These are phyloP conservation scores for Piper longum DNA, from an alignment of 164 flowering plant genomes.

Conservation along the genomic window DNA sequence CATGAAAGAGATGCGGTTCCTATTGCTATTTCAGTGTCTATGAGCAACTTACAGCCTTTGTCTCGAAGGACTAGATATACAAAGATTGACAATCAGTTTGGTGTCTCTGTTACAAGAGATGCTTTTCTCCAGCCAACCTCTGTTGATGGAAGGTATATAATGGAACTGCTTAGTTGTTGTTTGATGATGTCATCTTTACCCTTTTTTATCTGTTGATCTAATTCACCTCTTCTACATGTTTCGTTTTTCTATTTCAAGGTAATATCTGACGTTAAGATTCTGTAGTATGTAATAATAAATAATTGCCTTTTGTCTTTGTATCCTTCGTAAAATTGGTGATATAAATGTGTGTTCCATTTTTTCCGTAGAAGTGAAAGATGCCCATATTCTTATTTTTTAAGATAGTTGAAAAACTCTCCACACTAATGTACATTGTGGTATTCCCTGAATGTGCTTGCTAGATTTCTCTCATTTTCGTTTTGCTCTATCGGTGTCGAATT, in stretches of 20 bases:
- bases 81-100: conserved; percentile 53
- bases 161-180: background rate
- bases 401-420: no score
- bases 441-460: no score
- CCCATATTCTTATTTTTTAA: no score
- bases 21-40: conserved; percentile 36
- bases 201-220: background rate
- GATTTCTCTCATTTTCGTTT: no score
- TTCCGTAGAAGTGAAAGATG: no score
- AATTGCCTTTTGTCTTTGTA: background rate
- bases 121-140: conserved; percentile 43
- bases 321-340: background rate
- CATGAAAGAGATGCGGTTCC: conserved; percentile 71
- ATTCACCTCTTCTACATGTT: background rate
- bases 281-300: background rate
- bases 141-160: conserved; percentile 59
- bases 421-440: no score
- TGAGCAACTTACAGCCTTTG: conserved; percentile 47
- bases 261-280: background rate
- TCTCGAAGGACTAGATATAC: conserved; percentile 76
- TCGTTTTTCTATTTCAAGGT: background rate
- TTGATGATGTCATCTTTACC: background rate
- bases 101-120: conserved; percentile 32
- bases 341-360: background rate
- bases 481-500: no score